A percentile compares a stretch with the other conserved stretches of the same genome.
These are phyloP conservation scores for Carallia pectinifolia DNA, from an alignment of 345 rosid genomes.

Conservation along the genomic window DNA sequence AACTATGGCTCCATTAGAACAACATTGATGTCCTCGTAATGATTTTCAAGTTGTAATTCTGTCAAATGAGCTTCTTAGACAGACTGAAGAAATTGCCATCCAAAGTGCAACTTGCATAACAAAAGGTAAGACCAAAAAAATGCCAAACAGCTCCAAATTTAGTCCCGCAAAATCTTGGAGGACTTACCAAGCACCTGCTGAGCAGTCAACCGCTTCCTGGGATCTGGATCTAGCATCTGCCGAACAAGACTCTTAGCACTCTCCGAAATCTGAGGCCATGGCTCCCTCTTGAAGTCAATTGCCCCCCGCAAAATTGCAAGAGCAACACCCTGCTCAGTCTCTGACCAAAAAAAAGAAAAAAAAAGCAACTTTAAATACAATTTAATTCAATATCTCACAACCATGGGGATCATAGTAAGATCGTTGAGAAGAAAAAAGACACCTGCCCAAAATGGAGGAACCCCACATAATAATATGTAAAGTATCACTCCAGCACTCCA, in stretches of 20 bases:
- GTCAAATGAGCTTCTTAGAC: no score
- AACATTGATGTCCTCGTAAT: no score
- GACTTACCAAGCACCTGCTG: slow-evolving; percentile 84
- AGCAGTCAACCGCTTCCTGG: slow-evolving; percentile 71
- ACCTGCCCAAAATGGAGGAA: slow-evolving; percentile 98
- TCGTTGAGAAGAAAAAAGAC: slow-evolving; percentile 13
- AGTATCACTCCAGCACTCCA: slow-evolving; percentile 97
- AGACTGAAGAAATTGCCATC: no score
- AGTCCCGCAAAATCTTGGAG: no score
- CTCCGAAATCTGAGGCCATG: slow-evolving; percentile 94
- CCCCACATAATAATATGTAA: slow-evolving; percentile 82
- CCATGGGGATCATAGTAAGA: slow-evolving; percentile 1
- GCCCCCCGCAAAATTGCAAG: slow-evolving; percentile 84
- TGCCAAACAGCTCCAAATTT: no score
- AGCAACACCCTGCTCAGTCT: slow-evolving; percentile 97
- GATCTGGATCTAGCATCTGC: slow-evolving; percentile 86
- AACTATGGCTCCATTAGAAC: no score
- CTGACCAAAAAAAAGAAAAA: slow-evolving; percentile 35
- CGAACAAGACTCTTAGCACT: slow-evolving; percentile 84
- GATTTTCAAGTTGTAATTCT: no score
- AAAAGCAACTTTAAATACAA: slow-evolving; percentile 8
- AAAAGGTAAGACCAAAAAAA: no score
- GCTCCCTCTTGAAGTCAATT: slow-evolving; percentile 86
- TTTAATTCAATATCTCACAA: background rate
- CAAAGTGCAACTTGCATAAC: no score